These are phyloP conservation scores for Melastoma candidum DNA, from an alignment of 441 rosid species.

Conservation along the genomic window DNA sequence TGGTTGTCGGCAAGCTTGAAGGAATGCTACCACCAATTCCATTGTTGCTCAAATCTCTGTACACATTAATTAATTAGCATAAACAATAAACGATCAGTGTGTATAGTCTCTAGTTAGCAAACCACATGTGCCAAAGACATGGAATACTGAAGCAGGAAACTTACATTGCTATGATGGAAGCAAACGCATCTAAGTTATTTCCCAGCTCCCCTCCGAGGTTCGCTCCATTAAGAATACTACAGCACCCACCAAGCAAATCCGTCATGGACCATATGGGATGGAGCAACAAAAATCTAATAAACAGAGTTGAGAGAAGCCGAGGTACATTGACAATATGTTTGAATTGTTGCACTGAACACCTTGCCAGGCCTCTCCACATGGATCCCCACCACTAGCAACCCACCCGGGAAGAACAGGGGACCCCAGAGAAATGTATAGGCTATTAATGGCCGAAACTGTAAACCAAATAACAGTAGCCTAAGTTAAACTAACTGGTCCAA, in stretches of 20 bases:
- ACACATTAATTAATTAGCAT: slow-evolving; percentile 11
- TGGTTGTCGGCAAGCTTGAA: slow-evolving; percentile 54
- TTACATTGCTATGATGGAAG: slow-evolving; percentile 76
- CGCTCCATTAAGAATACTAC: slow-evolving; percentile 72
- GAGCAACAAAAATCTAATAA: slow-evolving; percentile 1
- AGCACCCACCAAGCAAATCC: not conserved
- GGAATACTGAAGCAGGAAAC: slow-evolving; percentile 10
- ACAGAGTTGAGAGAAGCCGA: not conserved
- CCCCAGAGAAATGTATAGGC: slow-evolving; percentile 58
- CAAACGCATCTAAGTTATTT: slow-evolving; percentile 42
- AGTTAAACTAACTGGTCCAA: no score
- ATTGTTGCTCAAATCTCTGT: slow-evolving; percentile 91
- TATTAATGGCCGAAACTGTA: slow-evolving; percentile 81
- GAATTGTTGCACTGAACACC: slow-evolving; percentile 68
- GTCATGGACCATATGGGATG: not conserved
- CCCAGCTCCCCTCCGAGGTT: slow-evolving; percentile 92
- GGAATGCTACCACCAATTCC: slow-evolving; percentile 90
- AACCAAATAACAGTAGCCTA: slow-evolving; percentile 28
- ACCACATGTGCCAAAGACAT: slow-evolving; percentile 4
- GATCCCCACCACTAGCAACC: slow-evolving; percentile 91
- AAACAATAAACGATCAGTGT: slow-evolving; percentile 5
- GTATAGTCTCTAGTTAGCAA: not conserved
- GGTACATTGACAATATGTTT: slow-evolving; percentile 59
- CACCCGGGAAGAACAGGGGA: slow-evolving; percentile 80
- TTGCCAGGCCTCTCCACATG: slow-evolving; percentile 93